These are phyloP conservation scores for Neofusicoccum umdonicola DNA, from an alignment of 2,329 filamentous ascomycete genomes.

Conservation along the genomic window DNA sequence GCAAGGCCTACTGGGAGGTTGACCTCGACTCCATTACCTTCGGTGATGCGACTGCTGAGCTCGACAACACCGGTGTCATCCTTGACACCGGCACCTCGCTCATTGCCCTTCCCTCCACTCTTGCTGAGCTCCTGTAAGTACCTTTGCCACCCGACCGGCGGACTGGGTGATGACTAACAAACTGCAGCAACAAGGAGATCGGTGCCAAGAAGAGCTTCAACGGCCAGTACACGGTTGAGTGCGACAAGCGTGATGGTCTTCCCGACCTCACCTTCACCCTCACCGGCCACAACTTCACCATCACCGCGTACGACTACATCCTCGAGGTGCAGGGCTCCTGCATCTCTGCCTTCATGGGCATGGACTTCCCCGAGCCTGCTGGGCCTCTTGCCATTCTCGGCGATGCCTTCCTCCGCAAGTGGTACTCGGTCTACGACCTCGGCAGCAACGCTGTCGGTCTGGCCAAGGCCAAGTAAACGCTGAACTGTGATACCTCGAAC, in stretches of 20 bases:
- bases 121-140: constrained; percentile 81
- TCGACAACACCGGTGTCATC: constrained; percentile 93
- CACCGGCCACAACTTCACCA: constrained; percentile 88
- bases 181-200: constrained; percentile 77
- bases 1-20: constrained; percentile 99
- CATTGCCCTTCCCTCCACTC: constrained; percentile 85
- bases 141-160: background rate
- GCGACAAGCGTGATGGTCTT: constrained; percentile 74
- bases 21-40: constrained; percentile 90
- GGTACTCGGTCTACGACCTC: constrained; percentile 96
- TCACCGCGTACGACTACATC: constrained; percentile 87
- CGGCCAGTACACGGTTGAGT: constrained; percentile 94
- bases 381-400: constrained; percentile 94
- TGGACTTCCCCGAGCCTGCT: constrained; percentile 78
- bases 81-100: constrained; percentile 98
- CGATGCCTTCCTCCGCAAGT: constrained; percentile 76
- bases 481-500: constrained; percentile 8
- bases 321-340: constrained; percentile 93
- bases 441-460: constrained; percentile 86
- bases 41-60: constrained; percentile 79
- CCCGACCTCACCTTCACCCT: constrained; percentile 92
- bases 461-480: constrained; percentile 70
- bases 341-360: constrained; percentile 96
- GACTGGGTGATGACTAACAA: background rate
- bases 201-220: constrained; percentile 97